A percentile compares a stretch with the other conserved stretches of the same genome.
phyloP scores from a whole-genome alignment of 768 basidiomycete genomes.

The Macrolepiota albuminosa region DNA sequence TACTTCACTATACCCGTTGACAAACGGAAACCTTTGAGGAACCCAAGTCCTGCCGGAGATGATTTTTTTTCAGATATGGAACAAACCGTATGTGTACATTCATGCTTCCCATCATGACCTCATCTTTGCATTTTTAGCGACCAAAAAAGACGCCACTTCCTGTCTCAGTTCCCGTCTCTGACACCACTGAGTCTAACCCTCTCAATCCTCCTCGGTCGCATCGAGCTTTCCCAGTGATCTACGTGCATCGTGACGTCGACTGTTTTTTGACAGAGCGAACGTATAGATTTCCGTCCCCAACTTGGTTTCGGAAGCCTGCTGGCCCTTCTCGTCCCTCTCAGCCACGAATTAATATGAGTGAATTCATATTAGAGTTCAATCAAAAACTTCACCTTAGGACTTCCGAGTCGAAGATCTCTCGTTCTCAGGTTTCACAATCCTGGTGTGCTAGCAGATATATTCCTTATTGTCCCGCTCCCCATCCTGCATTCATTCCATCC shows the following conservation, averaged over 20 bases:
- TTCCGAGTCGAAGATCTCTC: too few relatives aligned
- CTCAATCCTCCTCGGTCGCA: too few relatives aligned
- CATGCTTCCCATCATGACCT: too few relatives aligned
- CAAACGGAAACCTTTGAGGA: conserved; percentile 6
- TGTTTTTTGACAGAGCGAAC: too few relatives aligned
- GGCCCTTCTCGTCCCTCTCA: not conserved
- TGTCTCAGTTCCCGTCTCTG: too few relatives aligned
- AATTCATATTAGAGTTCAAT: conserved; percentile 16
- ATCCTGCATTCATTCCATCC: conserved; percentile 20
- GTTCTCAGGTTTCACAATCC: not conserved
- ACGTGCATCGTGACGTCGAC: too few relatives aligned
- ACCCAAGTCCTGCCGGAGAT: conserved; percentile 11
- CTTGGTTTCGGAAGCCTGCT: conserved; percentile 12
- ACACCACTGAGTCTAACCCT: too few relatives aligned
- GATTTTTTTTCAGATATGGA: conserved; percentile 7
- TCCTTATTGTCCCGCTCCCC: conserved; percentile 20
- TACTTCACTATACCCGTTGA: conserved; percentile 18
- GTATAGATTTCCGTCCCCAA: too few relatives aligned
- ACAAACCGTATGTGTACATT: not conserved
- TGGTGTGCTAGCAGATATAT: conserved; percentile 23
- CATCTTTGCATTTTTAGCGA: too few relatives aligned
- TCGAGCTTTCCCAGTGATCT: too few relatives aligned
- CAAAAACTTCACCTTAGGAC: conserved; percentile 16
- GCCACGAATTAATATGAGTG: conserved; percentile 20
- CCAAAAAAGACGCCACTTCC: too few relatives aligned